Conservation (phyloP, 352 stramenopile species). For the Phytopythium ostracodes region DNA sequence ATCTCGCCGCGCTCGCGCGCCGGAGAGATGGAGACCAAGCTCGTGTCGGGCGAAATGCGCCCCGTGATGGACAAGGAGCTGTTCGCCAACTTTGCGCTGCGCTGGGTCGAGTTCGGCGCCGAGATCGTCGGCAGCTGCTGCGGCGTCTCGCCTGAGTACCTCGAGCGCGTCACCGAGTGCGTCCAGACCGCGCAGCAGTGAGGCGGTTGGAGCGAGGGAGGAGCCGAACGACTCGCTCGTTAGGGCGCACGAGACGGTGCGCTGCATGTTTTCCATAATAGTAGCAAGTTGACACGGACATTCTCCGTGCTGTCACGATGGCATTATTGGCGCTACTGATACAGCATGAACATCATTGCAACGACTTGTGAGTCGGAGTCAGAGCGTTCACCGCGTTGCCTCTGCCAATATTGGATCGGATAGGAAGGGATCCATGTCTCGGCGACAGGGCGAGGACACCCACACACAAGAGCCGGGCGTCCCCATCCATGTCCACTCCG, state of each 20-base stretch:
- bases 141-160: constrained; percentile 79
- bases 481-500: neutral
- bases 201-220: neutral
- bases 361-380: neutral
- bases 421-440: neutral
- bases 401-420: neutral
- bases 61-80: constrained; percentile 70
- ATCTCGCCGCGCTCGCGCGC: constrained; percentile 70
- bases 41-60: constrained; percentile 61
- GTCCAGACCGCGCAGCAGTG: neutral
- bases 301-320: neutral
- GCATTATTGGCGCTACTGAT: neutral
- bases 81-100: constrained; percentile 68
- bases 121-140: constrained; percentile 89
- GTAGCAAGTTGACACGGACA: neutral
- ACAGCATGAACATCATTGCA: neutral
- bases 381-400: too few relatives aligned
- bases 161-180: constrained; percentile 36
- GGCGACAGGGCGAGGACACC: neutral
- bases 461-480: neutral
- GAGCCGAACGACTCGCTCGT: neutral
- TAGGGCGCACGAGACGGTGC: neutral
- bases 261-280: neutral
- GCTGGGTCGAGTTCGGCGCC: constrained; percentile 68
- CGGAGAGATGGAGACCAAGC: constrained; percentile 63